Conservation (phyloP, 1,139 yeast species). For the Yamadazyma pseudoaaseri region DNA sequence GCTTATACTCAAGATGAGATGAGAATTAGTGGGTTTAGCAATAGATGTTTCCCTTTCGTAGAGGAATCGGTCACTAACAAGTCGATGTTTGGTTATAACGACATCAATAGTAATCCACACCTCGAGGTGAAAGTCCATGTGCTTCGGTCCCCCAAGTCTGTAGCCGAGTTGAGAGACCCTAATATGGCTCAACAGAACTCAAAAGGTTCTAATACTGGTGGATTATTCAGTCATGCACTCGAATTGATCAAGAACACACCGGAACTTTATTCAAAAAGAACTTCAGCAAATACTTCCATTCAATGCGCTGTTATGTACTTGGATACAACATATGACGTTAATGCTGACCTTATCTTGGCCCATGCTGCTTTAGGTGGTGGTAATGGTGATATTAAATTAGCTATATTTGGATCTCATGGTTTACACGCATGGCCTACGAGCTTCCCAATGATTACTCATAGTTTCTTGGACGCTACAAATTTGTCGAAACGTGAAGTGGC, state of each 20-base stretch:
- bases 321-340: constrained; percentile 81
- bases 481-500: constrained; percentile 73
- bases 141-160: constrained; percentile 61
- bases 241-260: constrained; percentile 56
- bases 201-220: constrained; percentile 71
- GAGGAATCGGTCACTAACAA: constrained; percentile 53
- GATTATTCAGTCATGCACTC: constrained; percentile 72
- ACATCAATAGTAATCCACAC: constrained; percentile 42
- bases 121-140: constrained; percentile 76
- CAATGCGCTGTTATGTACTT: constrained; percentile 84
- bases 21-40: constrained; percentile 76
- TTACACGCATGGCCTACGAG: constrained; percentile 84
- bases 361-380: constrained; percentile 98
- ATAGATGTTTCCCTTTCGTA: constrained; percentile 72
- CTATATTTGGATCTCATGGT: constrained; percentile 94
- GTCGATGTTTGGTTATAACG: constrained; percentile 36
- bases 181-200: constrained; percentile 85
- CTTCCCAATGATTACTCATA: constrained; percentile 65
- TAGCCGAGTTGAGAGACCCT: constrained; percentile 71
- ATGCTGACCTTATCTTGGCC: constrained; percentile 59
- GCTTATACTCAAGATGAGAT: constrained; percentile 93
- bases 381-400: constrained; percentile 62
- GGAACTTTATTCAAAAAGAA: constrained; percentile 21
- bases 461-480: constrained; percentile 69
- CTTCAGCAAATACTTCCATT: constrained; percentile 43